phyloP scores from a whole-genome alignment of 83 land plant species.

The Isoetes engelmannii region DNA sequence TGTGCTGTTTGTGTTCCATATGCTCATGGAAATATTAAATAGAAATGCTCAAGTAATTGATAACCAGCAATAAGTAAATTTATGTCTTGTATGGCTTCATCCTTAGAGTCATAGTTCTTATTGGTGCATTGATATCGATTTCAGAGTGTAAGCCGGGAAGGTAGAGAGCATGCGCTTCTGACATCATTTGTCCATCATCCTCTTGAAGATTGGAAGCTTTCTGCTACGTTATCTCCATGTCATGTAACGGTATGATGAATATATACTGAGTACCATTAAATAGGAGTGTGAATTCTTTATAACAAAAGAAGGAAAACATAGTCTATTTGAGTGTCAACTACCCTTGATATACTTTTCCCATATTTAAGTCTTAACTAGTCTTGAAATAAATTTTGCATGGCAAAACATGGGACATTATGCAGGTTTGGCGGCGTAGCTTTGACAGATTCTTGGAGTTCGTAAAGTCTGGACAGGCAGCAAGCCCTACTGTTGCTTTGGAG shows the following conservation, averaged over 20 bases:
- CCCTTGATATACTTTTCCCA: neutral
- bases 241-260: conserved; percentile 65
- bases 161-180: conserved; percentile 58
- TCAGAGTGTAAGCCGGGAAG: conserved; percentile 80
- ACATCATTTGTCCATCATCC: conserved; percentile 73
- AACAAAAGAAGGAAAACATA: too few relatives aligned
- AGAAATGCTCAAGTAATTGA: too few relatives aligned
- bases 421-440: conserved; percentile 84
- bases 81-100: too few relatives aligned
- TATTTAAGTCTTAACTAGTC: neutral
- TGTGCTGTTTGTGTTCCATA: conserved; percentile 1
- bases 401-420: conserved; percentile 5
- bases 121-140: neutral
- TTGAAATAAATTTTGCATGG: too few relatives aligned
- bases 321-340: too few relatives aligned
- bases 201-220: conserved; percentile 84
- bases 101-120: too few relatives aligned
- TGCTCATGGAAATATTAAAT: neutral
- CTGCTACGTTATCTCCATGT: conserved; percentile 89
- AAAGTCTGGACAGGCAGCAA: conserved; percentile 77
- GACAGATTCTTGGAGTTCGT: conserved; percentile 68
- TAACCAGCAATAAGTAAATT: too few relatives aligned
- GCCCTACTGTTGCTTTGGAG: conserved; percentile 83
- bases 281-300: too few relatives aligned
- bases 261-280: too few relatives aligned